A percentile compares a stretch with the other conserved stretches of the same genome.
Evolutionary conservation across 2,329 filamentous ascomycete genomes (phyloP).

Genomic region (Hypoxylon sp.): DNA sequence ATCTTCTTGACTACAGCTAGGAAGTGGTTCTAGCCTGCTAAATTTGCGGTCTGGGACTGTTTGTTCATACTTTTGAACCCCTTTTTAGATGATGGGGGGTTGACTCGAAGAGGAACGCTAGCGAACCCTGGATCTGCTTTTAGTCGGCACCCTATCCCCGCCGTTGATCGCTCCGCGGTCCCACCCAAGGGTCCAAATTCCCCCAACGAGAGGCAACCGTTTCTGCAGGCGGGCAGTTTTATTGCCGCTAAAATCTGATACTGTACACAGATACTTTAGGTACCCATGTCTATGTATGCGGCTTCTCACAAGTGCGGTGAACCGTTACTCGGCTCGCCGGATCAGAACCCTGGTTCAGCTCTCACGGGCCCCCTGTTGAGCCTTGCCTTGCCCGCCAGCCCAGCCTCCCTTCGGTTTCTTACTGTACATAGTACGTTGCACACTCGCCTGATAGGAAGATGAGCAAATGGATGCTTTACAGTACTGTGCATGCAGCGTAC

Average conservation of each 20-base stretch:
- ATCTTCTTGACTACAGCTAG: conserved; percentile 12
- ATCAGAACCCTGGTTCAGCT: conserved; percentile 35
- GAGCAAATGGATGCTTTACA: conserved; percentile 10
- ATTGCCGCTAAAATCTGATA: conserved; percentile 34
- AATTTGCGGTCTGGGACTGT: conserved; percentile 26
- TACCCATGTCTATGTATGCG: conserved; percentile 5
- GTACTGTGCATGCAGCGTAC: conserved; percentile 12
- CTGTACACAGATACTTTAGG: conserved; percentile 1
- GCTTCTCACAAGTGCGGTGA: conserved; percentile 37
- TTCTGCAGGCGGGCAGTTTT: conserved; percentile 35
- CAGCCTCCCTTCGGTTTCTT: conserved; percentile 25
- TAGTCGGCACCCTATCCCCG: conserved; percentile 29
- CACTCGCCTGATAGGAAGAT: conserved; percentile 18
- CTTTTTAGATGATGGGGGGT: conserved; percentile 16
- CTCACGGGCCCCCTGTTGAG: conserved; percentile 26
- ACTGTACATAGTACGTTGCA: too few relatives aligned
- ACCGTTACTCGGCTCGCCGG: conserved; percentile 38
- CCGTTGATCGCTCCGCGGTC: conserved; percentile 40
- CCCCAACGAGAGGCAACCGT: conserved; percentile 31
- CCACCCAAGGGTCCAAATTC: conserved; percentile 25
- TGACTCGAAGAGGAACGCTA: conserved; percentile 30
- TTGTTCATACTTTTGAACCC: conserved; percentile 19
- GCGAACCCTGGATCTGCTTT: conserved; percentile 40
- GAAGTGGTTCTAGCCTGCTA: conserved; percentile 13
- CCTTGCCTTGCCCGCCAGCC: conserved; percentile 34